Evolutionary conservation across 139 green algal genomes (phyloP).

Genomic region (Diplosphaera chodatii): DNA sequence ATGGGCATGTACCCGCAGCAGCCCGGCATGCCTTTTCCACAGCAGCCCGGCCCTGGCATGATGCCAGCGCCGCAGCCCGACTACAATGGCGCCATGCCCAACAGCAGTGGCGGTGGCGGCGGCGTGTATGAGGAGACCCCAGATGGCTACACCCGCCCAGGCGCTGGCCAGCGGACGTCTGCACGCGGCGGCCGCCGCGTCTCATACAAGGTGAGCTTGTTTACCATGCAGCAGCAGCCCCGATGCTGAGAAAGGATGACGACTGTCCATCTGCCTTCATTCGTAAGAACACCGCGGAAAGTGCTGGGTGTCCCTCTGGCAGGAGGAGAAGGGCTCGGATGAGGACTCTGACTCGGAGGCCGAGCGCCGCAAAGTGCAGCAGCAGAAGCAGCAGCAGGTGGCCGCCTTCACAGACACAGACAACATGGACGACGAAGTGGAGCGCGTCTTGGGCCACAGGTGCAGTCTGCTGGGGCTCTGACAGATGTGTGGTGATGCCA

Average conservation of each 20-base stretch:
- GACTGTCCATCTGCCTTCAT: too few relatives aligned
- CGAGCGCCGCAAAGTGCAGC: neutral
- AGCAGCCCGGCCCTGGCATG: neutral
- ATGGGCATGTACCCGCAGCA: neutral
- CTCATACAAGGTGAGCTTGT: neutral
- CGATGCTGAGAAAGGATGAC: too few relatives aligned
- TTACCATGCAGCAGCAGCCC: too few relatives aligned
- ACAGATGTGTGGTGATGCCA: too few relatives aligned
- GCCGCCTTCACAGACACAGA: conserved; percentile 5
- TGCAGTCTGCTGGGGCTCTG: too few relatives aligned
- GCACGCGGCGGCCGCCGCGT: neutral
- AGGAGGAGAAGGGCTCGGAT: neutral
- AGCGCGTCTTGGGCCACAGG: conserved; percentile 60
- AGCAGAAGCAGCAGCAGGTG: neutral
- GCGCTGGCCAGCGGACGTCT: too few relatives aligned
- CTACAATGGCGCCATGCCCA: too few relatives aligned
- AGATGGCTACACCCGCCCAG: neutral
- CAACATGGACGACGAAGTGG: conserved; percentile 60
- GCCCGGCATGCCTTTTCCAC: neutral
- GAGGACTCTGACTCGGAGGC: neutral
- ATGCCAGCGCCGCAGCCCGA: too few relatives aligned
- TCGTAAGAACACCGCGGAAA: too few relatives aligned
- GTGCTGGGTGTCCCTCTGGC: too few relatives aligned
- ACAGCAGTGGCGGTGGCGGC: too few relatives aligned
- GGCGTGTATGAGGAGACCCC: neutral